phyloP scores from a whole-genome alignment of 225 moss, liverwort and hornwort genomes.

The Sphagnum contortum region DNA sequence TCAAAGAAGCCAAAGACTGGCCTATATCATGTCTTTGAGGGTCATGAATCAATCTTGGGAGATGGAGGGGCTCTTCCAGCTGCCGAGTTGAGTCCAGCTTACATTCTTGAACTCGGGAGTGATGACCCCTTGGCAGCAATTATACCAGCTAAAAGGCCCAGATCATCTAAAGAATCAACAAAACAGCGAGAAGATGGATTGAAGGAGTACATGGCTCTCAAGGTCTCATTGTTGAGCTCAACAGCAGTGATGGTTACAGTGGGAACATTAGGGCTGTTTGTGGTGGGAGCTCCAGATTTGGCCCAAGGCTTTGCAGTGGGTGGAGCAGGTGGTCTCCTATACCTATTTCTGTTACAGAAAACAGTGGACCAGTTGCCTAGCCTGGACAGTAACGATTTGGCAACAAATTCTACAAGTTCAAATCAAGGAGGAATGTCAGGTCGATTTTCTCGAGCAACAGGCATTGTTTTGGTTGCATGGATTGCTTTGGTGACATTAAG shows the following conservation, averaged over 20 bases:
- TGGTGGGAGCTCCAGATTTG: conserved; percentile 37
- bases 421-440: conserved; percentile 11
- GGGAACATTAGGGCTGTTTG: conserved; percentile 51
- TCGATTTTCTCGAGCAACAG: conserved; percentile 13
- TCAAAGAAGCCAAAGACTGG: conserved; percentile 19
- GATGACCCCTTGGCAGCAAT: conserved; percentile 19
- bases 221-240: conserved; percentile 55
- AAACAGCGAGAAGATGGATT: conserved; percentile 44
- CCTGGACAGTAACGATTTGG: neutral
- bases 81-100: conserved; percentile 54
- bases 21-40: conserved; percentile 44
- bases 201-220: conserved; percentile 71
- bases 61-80: conserved; percentile 50
- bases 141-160: conserved; percentile 8
- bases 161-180: conserved; percentile 21
- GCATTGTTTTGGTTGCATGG: conserved; percentile 53
- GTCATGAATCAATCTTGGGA: conserved; percentile 50
- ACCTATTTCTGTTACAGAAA: conserved; percentile 62
- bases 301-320: conserved; percentile 73
- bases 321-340: conserved; percentile 58
- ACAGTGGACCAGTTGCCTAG: conserved; percentile 73
- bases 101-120: conserved; percentile 37
- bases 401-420: neutral
- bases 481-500: conserved; percentile 54
- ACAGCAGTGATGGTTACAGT: conserved; percentile 52